Evolutionary conservation across 805 yeast species (phyloP).

Genomic region (Ogataea angusta): DNA sequence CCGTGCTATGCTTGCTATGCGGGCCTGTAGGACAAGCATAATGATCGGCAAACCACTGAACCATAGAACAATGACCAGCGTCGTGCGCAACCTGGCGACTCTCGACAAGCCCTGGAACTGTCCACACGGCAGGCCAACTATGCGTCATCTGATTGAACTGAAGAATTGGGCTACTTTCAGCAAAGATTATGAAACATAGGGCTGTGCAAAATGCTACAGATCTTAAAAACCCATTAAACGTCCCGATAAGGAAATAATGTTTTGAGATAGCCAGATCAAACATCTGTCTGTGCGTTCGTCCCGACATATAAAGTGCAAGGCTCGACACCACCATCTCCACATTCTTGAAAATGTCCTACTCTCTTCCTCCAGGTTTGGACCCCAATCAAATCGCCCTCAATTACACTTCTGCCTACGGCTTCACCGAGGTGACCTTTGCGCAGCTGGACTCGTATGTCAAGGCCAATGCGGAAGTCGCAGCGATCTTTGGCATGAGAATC

Average conservation of each 20-base stretch:
- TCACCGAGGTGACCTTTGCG: slow-evolving; percentile 34
- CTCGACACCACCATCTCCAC: not conserved
- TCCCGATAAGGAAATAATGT: slow-evolving; percentile 32
- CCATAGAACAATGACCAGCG: slow-evolving; percentile 55
- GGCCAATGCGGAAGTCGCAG: slow-evolving; percentile 36
- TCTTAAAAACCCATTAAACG: slow-evolving; percentile 20
- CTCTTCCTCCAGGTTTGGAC: slow-evolving; percentile 20
- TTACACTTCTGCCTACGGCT: slow-evolving; percentile 44
- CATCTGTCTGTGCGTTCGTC: slow-evolving; percentile 1
- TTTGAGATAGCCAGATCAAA: slow-evolving; percentile 3
- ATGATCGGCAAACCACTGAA: slow-evolving; percentile 85
- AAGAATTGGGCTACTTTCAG: slow-evolving; percentile 42
- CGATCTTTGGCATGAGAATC: slow-evolving; percentile 54
- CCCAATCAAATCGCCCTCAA: slow-evolving; percentile 29
- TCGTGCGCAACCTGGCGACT: slow-evolving; percentile 64
- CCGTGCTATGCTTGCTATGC: slow-evolving; percentile 83
- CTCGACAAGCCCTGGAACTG: slow-evolving; percentile 94
- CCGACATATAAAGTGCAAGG: slow-evolving; percentile 3
- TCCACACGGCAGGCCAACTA: slow-evolving; percentile 97
- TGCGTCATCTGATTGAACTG: slow-evolving; percentile 79
- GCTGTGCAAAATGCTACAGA: not conserved
- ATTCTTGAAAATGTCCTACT: slow-evolving; percentile 4
- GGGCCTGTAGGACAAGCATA: slow-evolving; percentile 90
- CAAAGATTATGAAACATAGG: slow-evolving; percentile 37
- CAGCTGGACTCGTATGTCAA: slow-evolving; percentile 40